phyloP scores from a whole-genome alignment of 2,329 filamentous ascomycete species.

The Diaporthe citrichinensis region DNA sequence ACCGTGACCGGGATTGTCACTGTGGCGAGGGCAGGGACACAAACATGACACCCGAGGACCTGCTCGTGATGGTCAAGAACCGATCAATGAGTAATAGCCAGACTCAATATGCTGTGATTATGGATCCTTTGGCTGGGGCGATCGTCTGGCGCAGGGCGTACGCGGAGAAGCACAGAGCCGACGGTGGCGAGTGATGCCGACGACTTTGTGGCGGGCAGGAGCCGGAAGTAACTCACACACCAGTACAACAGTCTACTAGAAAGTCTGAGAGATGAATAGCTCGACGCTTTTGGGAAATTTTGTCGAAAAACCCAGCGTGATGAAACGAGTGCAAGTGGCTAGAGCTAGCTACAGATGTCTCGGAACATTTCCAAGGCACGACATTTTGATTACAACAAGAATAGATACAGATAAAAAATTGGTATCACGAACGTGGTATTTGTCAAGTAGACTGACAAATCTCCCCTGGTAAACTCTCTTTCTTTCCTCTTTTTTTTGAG shows the following conservation, averaged over 20 bases:
- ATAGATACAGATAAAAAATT: conserved; percentile 16
- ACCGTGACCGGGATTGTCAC: too few relatives aligned
- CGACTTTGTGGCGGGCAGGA: background rate
- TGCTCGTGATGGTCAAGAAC: background rate
- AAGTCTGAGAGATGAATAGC: background rate
- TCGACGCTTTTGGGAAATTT: background rate
- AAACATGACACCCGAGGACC: background rate
- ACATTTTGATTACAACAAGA: background rate
- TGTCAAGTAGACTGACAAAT: background rate
- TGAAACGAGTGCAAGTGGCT: background rate
- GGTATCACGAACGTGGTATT: background rate
- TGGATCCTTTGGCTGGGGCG: background rate
- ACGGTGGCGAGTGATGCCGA: background rate
- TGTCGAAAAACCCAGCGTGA: background rate
- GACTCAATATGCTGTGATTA: background rate
- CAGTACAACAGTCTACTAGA: background rate
- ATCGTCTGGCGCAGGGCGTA: background rate
- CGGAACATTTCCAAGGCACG: background rate
- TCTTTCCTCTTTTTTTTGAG: background rate
- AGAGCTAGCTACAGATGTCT: background rate
- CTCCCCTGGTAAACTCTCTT: background rate
- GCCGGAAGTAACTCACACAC: background rate
- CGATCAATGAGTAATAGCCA: too few relatives aligned
- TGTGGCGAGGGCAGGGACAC: background rate
- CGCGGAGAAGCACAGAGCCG: background rate